Percentiles rank a stretch among this genome's conserved stretches.
Conservation (phyloP, 768 basidiomycete species). For the Boletus fagicola region DNA sequence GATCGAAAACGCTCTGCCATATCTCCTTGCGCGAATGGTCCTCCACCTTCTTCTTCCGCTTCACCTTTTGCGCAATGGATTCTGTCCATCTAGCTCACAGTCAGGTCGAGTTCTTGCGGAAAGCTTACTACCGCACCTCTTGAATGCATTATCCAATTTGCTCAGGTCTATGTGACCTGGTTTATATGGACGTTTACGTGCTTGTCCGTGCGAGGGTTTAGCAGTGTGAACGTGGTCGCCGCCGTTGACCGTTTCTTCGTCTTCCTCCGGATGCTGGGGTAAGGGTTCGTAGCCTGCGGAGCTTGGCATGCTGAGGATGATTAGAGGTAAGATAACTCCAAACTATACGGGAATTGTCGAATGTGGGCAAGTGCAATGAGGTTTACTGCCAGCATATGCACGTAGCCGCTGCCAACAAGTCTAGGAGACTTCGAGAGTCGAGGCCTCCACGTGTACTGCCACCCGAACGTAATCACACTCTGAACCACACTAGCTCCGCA, state of each 20-base stretch:
- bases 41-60: conserved; percentile 70
- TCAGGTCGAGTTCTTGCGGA: not conserved
- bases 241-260: conserved; percentile 38
- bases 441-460: conserved; percentile 19
- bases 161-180: conserved; percentile 75
- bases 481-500: too few relatives aligned
- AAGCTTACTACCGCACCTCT: conserved; percentile 46
- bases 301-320: conserved; percentile 37
- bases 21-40: conserved; percentile 69
- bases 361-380: conserved; percentile 15
- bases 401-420: not conserved
- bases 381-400: conserved; percentile 17
- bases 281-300: conserved; percentile 47
- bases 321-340: not conserved
- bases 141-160: conserved; percentile 81
- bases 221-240: conserved; percentile 26
- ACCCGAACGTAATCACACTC: conserved; percentile 20
- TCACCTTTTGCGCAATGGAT: conserved; percentile 82
- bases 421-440: conserved; percentile 12
- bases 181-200: conserved; percentile 36
- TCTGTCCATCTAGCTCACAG: conserved; percentile 67
- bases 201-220: conserved; percentile 28
- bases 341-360: conserved; percentile 1
- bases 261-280: conserved; percentile 41
- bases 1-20: conserved; percentile 79